These are phyloP conservation scores for Cyclospora cayetanensis DNA, from an alignment of 169 alveolate genomes.

Conservation along the genomic window DNA sequence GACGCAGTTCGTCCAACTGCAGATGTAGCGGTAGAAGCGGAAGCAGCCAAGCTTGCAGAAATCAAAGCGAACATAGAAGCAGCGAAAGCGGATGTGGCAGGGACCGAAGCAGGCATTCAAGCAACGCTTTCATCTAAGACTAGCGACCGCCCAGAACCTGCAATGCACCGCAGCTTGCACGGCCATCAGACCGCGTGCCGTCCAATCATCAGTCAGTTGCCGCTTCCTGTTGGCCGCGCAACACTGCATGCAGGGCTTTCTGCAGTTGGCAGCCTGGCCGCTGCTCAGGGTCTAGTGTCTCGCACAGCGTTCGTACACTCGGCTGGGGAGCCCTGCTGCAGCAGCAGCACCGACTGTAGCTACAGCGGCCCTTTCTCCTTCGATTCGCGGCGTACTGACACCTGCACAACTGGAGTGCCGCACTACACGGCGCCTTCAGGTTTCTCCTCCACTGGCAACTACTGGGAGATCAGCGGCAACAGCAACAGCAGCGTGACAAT, in stretches of 20 bases:
- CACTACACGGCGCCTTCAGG: neutral
- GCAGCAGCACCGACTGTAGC: conserved; percentile 8
- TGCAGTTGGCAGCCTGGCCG: conserved; percentile 38
- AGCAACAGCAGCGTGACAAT: conserved; percentile 28
- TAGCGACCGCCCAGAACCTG: too few species aligned
- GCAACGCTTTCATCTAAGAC: too few species aligned
- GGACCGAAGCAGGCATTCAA: neutral
- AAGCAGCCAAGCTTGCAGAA: neutral
- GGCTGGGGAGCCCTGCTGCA: conserved; percentile 16
- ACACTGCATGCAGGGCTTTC: neutral
- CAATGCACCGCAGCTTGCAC: neutral
- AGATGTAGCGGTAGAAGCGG: neutral
- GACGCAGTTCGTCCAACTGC: neutral
- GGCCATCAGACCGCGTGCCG: neutral
- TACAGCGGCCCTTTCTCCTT: neutral
- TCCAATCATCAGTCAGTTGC: neutral
- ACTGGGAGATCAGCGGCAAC: neutral
- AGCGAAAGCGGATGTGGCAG: neutral
- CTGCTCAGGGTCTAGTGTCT: neutral
- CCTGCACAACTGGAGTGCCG: too few species aligned
- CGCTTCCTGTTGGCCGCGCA: conserved; percentile 21
- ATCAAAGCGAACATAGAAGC: neutral
- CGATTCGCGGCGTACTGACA: neutral
- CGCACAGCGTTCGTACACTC: neutral
- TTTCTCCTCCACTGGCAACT: neutral